These are phyloP conservation scores for Aspergillus sclerotialis DNA, from an alignment of 2,329 filamentous ascomycete genomes.

Conservation along the genomic window DNA sequence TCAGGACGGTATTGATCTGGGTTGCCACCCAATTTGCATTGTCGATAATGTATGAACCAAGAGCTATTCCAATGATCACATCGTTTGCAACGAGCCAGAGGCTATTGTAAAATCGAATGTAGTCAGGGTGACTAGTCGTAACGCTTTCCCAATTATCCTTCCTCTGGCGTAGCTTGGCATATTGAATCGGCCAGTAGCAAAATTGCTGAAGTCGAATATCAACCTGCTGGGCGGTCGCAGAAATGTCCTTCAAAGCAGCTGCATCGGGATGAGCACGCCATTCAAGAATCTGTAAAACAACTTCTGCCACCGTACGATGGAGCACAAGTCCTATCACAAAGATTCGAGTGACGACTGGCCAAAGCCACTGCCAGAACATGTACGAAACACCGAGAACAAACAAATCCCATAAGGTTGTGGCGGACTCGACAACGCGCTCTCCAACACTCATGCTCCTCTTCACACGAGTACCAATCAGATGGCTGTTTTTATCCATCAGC, in stretches of 20 bases:
- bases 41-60: slow-evolving; percentile 95
- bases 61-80: slow-evolving; percentile 93
- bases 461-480: slow-evolving; percentile 71
- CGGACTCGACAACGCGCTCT: slow-evolving; percentile 89
- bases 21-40: slow-evolving; percentile 79
- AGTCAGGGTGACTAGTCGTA: slow-evolving; percentile 90
- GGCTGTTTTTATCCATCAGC: slow-evolving; percentile 81
- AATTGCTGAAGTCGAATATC: slow-evolving; percentile 97
- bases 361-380: slow-evolving; percentile 65
- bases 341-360: slow-evolving; percentile 63
- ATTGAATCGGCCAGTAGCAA: slow-evolving; percentile 98
- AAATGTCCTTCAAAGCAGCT: slow-evolving; percentile 88
- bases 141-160: slow-evolving; percentile 94
- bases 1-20: slow-evolving; percentile 68
- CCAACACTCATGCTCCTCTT: slow-evolving; percentile 87
- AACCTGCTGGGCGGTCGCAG: slow-evolving; percentile 92
- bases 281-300: slow-evolving; percentile 71
- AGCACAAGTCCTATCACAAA: slow-evolving; percentile 75
- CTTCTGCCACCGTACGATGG: slow-evolving; percentile 74
- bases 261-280: slow-evolving; percentile 73
- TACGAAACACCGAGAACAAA: slow-evolving; percentile 63
- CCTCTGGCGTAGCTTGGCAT: slow-evolving; percentile 78
- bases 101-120: slow-evolving; percentile 98
- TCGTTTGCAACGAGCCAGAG: slow-evolving; percentile 98
- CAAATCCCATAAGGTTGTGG: slow-evolving; percentile 74